Evolutionary conservation across 1,139 yeast genomes (phyloP).

Genomic region (Geotrichum carabidarum): DNA sequence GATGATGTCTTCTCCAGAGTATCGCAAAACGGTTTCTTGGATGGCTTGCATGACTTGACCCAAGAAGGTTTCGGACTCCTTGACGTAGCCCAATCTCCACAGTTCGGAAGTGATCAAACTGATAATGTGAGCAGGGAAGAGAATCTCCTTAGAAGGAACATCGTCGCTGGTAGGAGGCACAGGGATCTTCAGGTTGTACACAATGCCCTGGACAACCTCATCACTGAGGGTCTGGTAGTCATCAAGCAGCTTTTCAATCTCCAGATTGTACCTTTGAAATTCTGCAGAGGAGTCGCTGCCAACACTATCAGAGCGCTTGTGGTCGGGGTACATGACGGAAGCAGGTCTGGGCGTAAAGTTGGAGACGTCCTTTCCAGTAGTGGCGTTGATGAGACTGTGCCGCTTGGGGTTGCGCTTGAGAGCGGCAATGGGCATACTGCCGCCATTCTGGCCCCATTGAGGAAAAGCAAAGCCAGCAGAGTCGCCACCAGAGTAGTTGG

Average conservation of each 20-base stretch:
- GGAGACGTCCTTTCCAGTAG: conserved; percentile 25
- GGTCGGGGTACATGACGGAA: conserved; percentile 30
- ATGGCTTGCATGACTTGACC: conserved; percentile 87
- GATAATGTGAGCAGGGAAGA: conserved; percentile 93
- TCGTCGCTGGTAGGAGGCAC: conserved; percentile 75
- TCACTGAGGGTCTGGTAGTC: conserved; percentile 74
- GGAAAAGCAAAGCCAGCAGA: conserved; percentile 8
- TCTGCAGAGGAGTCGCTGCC: conserved; percentile 30
- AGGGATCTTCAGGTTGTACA: conserved; percentile 86
- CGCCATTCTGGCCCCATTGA: conserved; percentile 23
- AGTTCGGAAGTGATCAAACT: conserved; percentile 89
- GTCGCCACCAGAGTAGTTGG: conserved; percentile 16
- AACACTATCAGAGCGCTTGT: conserved; percentile 27
- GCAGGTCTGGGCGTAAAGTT: conserved; percentile 37
- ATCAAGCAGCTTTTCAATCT: conserved; percentile 49
- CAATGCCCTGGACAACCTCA: conserved; percentile 82
- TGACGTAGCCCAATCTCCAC: conserved; percentile 96
- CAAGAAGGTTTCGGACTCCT: conserved; percentile 83
- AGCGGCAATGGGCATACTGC: conserved; percentile 22
- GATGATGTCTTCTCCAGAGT: conserved; percentile 77
- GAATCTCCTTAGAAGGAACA: conserved; percentile 81
- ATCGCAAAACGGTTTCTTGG: conserved; percentile 50
- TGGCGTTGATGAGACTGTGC: conserved; percentile 30
- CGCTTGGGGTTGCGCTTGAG: conserved; percentile 35
- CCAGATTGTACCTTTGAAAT: conserved; percentile 35